Conservation (phyloP, 768 basidiomycete genomes). For the Tulasnella sp. region DNA sequence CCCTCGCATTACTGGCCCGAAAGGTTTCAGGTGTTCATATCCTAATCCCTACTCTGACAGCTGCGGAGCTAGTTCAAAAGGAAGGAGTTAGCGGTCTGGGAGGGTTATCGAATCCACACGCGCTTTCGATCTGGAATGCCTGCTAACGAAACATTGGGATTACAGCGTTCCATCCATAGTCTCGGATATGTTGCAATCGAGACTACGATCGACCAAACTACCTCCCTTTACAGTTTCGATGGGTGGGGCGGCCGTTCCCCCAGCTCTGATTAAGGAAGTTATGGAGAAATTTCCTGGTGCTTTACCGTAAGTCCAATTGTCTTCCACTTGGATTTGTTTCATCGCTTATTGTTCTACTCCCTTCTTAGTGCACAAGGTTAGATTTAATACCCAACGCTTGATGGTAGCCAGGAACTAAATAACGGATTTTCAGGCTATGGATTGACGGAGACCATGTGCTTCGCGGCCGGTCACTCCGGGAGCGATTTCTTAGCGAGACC, state of each 20-base stretch:
- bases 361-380: no score
- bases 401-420: no score
- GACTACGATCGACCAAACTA: background rate
- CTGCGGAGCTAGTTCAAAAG: constrained; percentile 36
- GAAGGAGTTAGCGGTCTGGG: constrained; percentile 48
- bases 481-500: constrained; percentile 48
- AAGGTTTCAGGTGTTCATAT: no score
- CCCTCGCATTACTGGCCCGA: no score
- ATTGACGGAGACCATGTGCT: constrained; percentile 51
- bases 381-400: no score
- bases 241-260: constrained; percentile 25
- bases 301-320: constrained; percentile 3
- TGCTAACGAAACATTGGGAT: background rate
- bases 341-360: no score
- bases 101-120: constrained; percentile 24
- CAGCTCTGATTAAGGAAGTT: constrained; percentile 16
- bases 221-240: constrained; percentile 21
- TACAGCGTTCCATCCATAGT: constrained; percentile 48
- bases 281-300: constrained; percentile 18
- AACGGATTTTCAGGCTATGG: no score
- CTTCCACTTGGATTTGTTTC: background rate
- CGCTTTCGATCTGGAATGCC: background rate
- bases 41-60: no score
- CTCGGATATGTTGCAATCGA: constrained; percentile 34
- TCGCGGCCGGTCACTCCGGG: constrained; percentile 47